Base-by-base conservation (phyloP, 2,329 filamentous ascomycete species). In the Pseudonectria foliicola region DNA sequence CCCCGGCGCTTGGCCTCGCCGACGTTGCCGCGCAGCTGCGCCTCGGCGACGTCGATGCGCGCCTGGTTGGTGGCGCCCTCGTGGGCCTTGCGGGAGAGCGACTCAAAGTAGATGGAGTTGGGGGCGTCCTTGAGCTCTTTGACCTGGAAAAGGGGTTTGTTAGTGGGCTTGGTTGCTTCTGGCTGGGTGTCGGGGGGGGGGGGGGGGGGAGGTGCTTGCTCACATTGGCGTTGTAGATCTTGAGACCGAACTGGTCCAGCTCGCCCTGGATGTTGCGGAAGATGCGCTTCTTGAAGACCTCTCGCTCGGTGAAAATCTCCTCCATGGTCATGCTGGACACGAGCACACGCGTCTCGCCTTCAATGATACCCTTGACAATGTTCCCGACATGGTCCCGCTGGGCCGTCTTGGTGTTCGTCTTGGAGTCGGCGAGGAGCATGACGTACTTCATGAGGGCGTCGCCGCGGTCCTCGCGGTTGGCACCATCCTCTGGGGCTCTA, bases 251-350 rank as follows among this genome's bases (percentile, higher is more conserved):
- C 49, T 89, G 81, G 44, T 82, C 73, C 2, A 94, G 71, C 57
- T 93, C 87, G 39, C 74, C 74, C 55, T 89, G 83, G 38, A 90
- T 85, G 56, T 85, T 84, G 45, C 70, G 69, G 60, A 81, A 82
- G 49, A 85, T 82, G 46, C 82, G 79, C 46, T 72, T 74, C 66
- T 90, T 86, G 68, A 88, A 88, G 28, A 82, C 67, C 47, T 85
- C 80, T 24, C 84, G 70, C 60, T 85, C 80, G 40, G 79, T 82
- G 60, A 89, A 89, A 39, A 93, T 84, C 60, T 92, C 85, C 56
- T 90, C 85, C 83, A 92, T 90, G n/a, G 85, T 89, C 84, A 93
- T 90, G 48, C 77, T 81, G 1, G 80, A 85, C 27, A 93, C 84
- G 34, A 93, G 77, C 6, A 86, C 82, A 39, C 87, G 75, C 1